These are phyloP conservation scores for Apophysomyces sp. DNA, from an alignment of 371 early-diverging fungal genomes.

Conservation along the genomic window DNA sequence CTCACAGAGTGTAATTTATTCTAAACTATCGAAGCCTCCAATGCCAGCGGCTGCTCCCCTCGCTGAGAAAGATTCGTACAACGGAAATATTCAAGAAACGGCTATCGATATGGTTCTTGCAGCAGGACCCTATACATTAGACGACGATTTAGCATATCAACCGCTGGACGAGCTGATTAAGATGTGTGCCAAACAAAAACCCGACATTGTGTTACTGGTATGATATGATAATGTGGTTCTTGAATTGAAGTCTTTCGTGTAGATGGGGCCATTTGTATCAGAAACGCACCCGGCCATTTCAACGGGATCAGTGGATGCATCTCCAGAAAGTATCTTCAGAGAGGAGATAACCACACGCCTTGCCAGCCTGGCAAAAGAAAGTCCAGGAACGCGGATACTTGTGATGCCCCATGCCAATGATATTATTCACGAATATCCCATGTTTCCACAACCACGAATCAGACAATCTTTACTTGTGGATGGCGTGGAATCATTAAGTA, in stretches of 20 bases:
- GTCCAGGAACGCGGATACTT: constrained; percentile 50
- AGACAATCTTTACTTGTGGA: constrained; percentile 2
- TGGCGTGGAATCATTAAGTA: constrained; percentile 65
- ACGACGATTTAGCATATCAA: constrained; percentile 72
- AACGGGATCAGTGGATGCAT: constrained; percentile 52
- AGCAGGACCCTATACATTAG: constrained; percentile 84
- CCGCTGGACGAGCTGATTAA: constrained; percentile 74
- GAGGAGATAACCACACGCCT: constrained; percentile 49
- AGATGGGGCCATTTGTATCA: constrained; percentile 87
- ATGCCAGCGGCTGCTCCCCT: constrained; percentile 13
- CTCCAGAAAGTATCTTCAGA: constrained; percentile 68
- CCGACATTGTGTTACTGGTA: constrained; percentile 79
- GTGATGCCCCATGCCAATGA: constrained; percentile 80
- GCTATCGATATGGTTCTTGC: constrained; percentile 73
- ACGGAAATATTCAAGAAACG: constrained; percentile 27
- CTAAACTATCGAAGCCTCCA: constrained; percentile 28
- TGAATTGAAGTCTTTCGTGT: background rate
- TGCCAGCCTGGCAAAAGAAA: constrained; percentile 39
- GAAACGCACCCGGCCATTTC: constrained; percentile 63
- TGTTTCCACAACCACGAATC: constrained; percentile 78
- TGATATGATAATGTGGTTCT: background rate
- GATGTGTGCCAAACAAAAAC: constrained; percentile 55
- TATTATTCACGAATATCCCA: constrained; percentile 63
- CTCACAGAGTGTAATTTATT: background rate
- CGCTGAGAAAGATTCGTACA: constrained; percentile 18